Conservation (phyloP, 352 stramenopile species). For the Globisporangium carolinianum region DNA sequence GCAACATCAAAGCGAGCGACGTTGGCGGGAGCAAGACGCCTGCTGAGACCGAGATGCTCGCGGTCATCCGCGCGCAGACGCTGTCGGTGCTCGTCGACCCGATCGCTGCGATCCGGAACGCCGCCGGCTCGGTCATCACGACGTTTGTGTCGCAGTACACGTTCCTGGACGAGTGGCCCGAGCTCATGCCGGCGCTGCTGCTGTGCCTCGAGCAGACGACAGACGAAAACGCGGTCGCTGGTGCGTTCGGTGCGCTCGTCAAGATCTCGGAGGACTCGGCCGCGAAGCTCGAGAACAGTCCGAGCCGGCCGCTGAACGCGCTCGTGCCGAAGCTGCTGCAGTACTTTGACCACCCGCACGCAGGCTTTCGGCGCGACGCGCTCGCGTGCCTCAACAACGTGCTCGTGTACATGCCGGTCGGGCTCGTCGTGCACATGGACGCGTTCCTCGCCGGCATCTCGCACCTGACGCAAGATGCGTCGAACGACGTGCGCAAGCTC, state of each 20-base stretch:
- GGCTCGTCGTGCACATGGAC: slow-evolving; percentile 88
- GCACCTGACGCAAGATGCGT: slow-evolving; percentile 78
- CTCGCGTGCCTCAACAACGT: slow-evolving; percentile 89
- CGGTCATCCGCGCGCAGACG: slow-evolving; percentile 73
- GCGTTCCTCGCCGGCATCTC: slow-evolving; percentile 87
- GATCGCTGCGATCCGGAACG: slow-evolving; percentile 62
- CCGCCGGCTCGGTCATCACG: slow-evolving; percentile 70
- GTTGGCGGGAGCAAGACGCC: slow-evolving; percentile 39
- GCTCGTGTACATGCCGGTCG: slow-evolving; percentile 84
- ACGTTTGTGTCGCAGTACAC: slow-evolving; percentile 86
- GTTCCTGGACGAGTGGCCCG: slow-evolving; percentile 84
- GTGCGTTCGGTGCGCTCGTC: slow-evolving; percentile 76
- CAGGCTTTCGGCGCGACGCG: slow-evolving; percentile 73
- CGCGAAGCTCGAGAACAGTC: slow-evolving; percentile 84
- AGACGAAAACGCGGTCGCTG: slow-evolving; percentile 64
- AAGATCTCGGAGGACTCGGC: slow-evolving; percentile 91
- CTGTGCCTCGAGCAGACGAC: slow-evolving; percentile 48
- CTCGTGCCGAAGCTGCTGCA: slow-evolving; percentile 86
- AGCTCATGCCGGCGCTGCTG: slow-evolving; percentile 76
- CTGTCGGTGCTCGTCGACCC: slow-evolving; percentile 61
- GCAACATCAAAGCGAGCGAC: slow-evolving; percentile 79
- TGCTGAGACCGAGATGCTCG: slow-evolving; percentile 68
- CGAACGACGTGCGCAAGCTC: slow-evolving; percentile 72
- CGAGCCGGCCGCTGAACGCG: slow-evolving; percentile 77
- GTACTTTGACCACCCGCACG: slow-evolving; percentile 83